These are phyloP conservation scores for Pichia nakasei DNA, from an alignment of 805 yeast species.

Conservation along the genomic window DNA sequence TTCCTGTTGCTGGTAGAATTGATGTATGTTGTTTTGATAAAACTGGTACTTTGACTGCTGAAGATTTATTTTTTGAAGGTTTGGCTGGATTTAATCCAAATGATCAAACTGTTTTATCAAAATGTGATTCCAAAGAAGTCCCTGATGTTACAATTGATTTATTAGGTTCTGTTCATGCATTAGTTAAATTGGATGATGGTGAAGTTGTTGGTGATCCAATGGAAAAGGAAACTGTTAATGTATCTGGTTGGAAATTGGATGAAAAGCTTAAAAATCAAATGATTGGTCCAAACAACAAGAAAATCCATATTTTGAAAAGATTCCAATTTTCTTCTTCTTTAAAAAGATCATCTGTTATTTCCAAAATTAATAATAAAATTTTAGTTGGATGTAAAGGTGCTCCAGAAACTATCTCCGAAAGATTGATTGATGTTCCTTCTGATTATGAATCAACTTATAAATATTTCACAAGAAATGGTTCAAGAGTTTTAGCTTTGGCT, in stretches of 20 bases:
- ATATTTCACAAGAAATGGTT: conserved; percentile 88
- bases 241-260: conserved; percentile 78
- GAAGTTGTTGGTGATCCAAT: conserved; percentile 98
- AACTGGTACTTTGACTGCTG: conserved; percentile 97
- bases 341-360: conserved; percentile 88
- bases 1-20: conserved; percentile 94
- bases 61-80: conserved; percentile 93
- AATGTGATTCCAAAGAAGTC: conserved; percentile 44
- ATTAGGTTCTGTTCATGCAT: conserved; percentile 92
- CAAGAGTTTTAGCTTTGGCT: conserved; percentile 93
- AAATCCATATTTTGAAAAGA: conserved; percentile 71
- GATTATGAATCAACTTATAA: conserved; percentile 80
- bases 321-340: conserved; percentile 95
- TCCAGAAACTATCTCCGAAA: conserved; percentile 84
- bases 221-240: conserved; percentile 93
- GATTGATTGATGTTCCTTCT: conserved; percentile 63
- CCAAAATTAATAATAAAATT: conserved; percentile 42
- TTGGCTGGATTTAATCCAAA: conserved; percentile 66
- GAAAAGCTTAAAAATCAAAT: conserved; percentile 56
- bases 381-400: conserved; percentile 95
- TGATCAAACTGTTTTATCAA: conserved; percentile 46
- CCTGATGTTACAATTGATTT: conserved; percentile 63
- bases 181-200: conserved; percentile 90
- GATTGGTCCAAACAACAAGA: conserved; percentile 31
- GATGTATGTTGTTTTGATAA: conserved; percentile 98